Conservation (phyloP, 2,329 filamentous ascomycete species). For the Emydomyces testavorans region DNA sequence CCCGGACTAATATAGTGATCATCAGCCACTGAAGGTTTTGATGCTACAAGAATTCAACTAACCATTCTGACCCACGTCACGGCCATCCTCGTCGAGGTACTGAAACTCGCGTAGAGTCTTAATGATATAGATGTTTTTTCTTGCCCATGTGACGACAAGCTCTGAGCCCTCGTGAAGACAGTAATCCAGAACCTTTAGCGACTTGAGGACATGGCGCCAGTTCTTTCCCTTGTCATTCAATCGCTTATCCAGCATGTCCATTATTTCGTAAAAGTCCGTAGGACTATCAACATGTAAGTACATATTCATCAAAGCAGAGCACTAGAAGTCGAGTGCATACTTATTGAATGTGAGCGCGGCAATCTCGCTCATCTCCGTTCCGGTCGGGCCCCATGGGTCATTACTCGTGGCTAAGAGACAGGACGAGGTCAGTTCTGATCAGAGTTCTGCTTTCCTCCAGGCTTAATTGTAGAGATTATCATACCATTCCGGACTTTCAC, state of each 20-base stretch:
- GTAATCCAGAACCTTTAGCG: conserved; percentile 94
- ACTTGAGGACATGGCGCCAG: conserved; percentile 96
- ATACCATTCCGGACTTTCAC: conserved; percentile 96
- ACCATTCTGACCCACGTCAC: conserved; percentile 96
- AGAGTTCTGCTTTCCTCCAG: background rate
- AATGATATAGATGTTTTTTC: conserved; percentile 97
- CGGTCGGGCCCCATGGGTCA: conserved; percentile 95
- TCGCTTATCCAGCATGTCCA: conserved; percentile 98
- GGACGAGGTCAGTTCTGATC: conserved; percentile 17
- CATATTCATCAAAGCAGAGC: background rate
- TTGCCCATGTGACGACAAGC: conserved; percentile 91
- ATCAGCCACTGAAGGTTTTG: background rate
- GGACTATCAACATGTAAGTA: conserved; percentile 46
- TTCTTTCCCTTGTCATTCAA: conserved; percentile 99
- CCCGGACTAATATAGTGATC: conserved; percentile 54
- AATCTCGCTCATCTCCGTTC: conserved; percentile 97
- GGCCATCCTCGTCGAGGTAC: conserved; percentile 88
- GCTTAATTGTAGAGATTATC: conserved; percentile 20
- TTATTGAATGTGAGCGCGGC: conserved; percentile 95
- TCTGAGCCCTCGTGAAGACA: conserved; percentile 95
- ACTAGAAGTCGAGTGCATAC: conserved; percentile 44
- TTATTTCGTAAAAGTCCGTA: conserved; percentile 97
- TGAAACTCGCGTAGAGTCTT: conserved; percentile 96
- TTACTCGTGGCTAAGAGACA: conserved; percentile 77
- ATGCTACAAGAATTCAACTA: conserved; percentile 27